These are phyloP conservation scores for Bassia scoparia DNA, from an alignment of 148 eudicot species.

Conservation along the genomic window DNA sequence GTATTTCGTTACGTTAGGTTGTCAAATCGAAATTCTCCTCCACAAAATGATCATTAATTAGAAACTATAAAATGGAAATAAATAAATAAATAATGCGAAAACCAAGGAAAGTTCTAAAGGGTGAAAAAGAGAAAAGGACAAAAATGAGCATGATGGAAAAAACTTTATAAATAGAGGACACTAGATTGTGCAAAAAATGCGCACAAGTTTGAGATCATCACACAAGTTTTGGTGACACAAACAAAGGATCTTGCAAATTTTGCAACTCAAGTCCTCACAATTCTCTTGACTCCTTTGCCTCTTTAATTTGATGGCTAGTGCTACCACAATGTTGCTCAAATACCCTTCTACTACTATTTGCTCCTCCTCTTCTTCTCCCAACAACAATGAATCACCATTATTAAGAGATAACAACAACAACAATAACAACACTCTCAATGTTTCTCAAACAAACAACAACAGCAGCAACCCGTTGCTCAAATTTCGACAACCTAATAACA, in stretches of 20 bases:
- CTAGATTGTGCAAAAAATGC: background rate
- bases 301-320: background rate
- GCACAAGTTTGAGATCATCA: background rate
- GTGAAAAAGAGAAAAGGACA: too few species aligned
- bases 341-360: background rate
- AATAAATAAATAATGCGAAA: background rate
- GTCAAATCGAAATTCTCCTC: too few species aligned
- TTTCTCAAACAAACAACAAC: background rate
- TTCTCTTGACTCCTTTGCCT: too few species aligned
- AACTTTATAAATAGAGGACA: background rate
- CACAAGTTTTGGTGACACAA: too few species aligned
- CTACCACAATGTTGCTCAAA: conserved; percentile 11
- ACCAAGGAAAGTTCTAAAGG: background rate
- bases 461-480: background rate
- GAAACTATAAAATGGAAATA: background rate
- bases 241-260: too few species aligned
- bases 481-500: conserved; percentile 8
- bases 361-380: too few species aligned
- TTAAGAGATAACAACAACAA: background rate
- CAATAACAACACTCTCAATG: background rate
- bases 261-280: too few species aligned
- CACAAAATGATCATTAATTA: too few species aligned
- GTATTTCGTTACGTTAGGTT: too few species aligned
- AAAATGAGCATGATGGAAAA: background rate
- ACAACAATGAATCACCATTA: background rate